Conservation (phyloP, 805 yeast species). For the Lipomyces orientalis region DNA sequence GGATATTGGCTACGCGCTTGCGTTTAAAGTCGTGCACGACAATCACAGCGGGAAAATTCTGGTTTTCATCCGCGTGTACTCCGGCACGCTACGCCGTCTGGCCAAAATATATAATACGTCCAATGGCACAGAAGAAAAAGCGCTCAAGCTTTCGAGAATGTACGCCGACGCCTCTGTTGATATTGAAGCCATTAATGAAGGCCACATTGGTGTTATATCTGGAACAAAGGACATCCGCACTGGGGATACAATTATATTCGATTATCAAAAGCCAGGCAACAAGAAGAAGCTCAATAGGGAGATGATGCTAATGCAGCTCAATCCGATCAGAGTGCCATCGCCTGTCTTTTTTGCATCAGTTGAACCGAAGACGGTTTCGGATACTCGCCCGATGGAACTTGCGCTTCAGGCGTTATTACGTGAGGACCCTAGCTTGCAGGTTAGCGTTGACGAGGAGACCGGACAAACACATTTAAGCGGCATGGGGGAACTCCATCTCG, state of each 20-base stretch:
- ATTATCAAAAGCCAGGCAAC: constrained; percentile 47
- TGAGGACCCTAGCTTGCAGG: constrained; percentile 88
- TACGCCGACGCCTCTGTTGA: constrained; percentile 87
- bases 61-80: constrained; percentile 86
- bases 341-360: constrained; percentile 88
- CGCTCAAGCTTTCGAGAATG: constrained; percentile 76
- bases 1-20: constrained; percentile 62
- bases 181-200: constrained; percentile 65
- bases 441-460: constrained; percentile 75
- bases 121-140: constrained; percentile 67
- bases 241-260: constrained; percentile 81
- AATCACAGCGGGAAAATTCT: constrained; percentile 74
- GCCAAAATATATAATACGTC: constrained; percentile 69
- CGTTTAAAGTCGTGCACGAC: constrained; percentile 90
- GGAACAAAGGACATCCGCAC: constrained; percentile 76
- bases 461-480: constrained; percentile 91
- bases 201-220: constrained; percentile 90
- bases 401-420: constrained; percentile 69
- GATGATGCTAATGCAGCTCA: constrained; percentile 46
- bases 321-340: constrained; percentile 86
- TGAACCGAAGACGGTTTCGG: constrained; percentile 85
- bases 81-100: constrained; percentile 73
- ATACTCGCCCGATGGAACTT: constrained; percentile 71
- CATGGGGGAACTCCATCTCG: constrained; percentile 96
- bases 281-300: background rate